phyloP scores from a whole-genome alignment of 164 flowering plant species.

The Nymphaea colorata region DNA sequence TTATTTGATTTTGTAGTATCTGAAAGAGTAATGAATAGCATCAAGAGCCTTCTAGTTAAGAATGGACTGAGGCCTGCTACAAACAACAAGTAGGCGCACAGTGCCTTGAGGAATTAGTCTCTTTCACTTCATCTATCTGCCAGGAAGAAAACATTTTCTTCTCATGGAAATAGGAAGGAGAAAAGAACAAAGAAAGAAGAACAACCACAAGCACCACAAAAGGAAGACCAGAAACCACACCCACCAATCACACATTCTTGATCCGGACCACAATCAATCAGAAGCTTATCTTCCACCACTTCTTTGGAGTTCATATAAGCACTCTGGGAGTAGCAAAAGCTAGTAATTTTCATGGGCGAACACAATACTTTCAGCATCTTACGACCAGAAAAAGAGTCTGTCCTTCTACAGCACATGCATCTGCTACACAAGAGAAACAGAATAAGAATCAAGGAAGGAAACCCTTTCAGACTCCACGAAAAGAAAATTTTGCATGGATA shows the following conservation, averaged over 20 bases:
- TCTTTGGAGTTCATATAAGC: neutral
- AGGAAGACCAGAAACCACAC: neutral
- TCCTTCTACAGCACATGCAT: neutral
- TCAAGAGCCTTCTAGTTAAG: neutral
- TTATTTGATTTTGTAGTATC: neutral
- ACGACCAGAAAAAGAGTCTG: neutral
- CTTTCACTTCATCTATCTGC: neutral
- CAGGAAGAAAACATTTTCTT: neutral
- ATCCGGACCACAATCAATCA: conserved; percentile 4
- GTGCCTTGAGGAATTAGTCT: neutral
- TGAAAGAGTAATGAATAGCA: neutral
- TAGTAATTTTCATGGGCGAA: neutral
- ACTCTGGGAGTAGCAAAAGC: neutral
- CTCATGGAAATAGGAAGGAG: neutral
- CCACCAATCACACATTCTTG: conserved; percentile 3
- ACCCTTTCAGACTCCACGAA: too few species aligned
- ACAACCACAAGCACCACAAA: neutral
- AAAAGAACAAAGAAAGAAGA: neutral
- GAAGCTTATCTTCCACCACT: conserved; percentile 1
- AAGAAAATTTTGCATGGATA: too few species aligned
- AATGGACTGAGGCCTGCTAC: neutral
- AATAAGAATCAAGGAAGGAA: too few species aligned
- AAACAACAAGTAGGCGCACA: neutral
- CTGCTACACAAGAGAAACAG: neutral
- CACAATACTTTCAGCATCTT: neutral